A percentile compares a stretch with the other conserved stretches of the same genome.
Conservation (phyloP, 2,329 filamentous ascomycete genomes). For the Escovopsis sp. region DNA sequence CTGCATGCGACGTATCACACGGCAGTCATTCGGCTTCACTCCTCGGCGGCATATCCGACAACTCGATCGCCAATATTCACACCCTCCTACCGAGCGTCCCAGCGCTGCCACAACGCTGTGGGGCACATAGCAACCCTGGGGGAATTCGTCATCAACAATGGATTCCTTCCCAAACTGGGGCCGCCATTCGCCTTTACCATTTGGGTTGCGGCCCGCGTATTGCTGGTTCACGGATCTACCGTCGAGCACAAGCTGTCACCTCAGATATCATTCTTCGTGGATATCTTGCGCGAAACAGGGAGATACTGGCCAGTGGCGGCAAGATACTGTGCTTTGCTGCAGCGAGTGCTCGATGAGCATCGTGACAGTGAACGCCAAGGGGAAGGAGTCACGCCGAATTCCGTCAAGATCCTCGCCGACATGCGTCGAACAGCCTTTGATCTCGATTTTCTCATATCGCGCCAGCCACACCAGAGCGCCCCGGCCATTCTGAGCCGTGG, state of each 20-base stretch:
- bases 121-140: constrained; percentile 68
- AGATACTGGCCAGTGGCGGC: constrained; percentile 74
- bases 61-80: constrained; percentile 81
- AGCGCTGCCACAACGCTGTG: constrained; percentile 70
- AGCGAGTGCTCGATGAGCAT: constrained; percentile 76
- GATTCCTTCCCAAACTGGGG: constrained; percentile 64
- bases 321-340: constrained; percentile 65
- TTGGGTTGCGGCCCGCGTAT: constrained; percentile 77
- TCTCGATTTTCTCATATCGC: constrained; percentile 75
- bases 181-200: constrained; percentile 85
- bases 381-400: constrained; percentile 63
- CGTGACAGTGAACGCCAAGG: constrained; percentile 61
- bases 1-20: constrained; percentile 83
- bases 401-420: constrained; percentile 75
- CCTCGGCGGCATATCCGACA: constrained; percentile 82
- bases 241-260: constrained; percentile 72
- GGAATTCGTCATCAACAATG: constrained; percentile 62
- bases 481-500: constrained; percentile 26
- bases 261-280: constrained; percentile 69
- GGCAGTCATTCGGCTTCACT: constrained; percentile 78
- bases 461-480: constrained; percentile 47
- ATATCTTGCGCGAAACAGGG: constrained; percentile 68
- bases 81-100: constrained; percentile 71
- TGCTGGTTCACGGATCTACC: constrained; percentile 81
- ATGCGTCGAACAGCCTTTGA: constrained; percentile 88